phyloP scores from a whole-genome alignment of 2,329 filamentous ascomycete species.

The Scedosporium dehoogii region DNA sequence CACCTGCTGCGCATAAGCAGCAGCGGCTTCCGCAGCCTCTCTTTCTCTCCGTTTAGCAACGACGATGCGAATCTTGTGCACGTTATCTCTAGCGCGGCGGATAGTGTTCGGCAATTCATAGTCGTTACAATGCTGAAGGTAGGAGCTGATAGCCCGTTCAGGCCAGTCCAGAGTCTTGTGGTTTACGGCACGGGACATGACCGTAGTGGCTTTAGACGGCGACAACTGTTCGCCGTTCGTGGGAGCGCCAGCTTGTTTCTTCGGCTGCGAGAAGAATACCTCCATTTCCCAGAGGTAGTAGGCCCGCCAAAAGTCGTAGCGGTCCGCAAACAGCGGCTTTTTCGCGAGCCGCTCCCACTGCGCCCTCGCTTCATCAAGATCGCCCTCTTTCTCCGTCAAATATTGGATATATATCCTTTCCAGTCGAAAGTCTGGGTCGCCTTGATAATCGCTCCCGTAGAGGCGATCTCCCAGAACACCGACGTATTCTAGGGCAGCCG shows the following conservation, averaged over 20 bases:
- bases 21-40: conserved; percentile 53
- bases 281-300: conserved; percentile 92
- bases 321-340: conserved; percentile 58
- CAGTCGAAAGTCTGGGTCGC: conserved; percentile 81
- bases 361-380: conserved; percentile 64
- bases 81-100: conserved; percentile 62
- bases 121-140: conserved; percentile 74
- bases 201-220: conserved; percentile 63
- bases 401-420: conserved; percentile 91
- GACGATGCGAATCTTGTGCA: conserved; percentile 56
- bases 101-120: conserved; percentile 73
- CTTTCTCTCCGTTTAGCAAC: conserved; percentile 54
- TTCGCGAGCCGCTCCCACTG: conserved; percentile 64
- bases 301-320: conserved; percentile 86
- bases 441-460: conserved; percentile 65
- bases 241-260: conserved; percentile 31
- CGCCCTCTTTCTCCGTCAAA: conserved; percentile 72
- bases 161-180: conserved; percentile 62
- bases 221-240: not conserved
- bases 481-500: conserved; percentile 77
- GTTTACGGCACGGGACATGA: conserved; percentile 61
- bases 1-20: conserved; percentile 31
- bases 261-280: conserved; percentile 40
- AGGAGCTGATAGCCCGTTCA: conserved; percentile 65
- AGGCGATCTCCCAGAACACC: conserved; percentile 66